Evolutionary conservation across 768 basidiomycete genomes (phyloP), one percentile per base, ranked within the genome.

Genomic region (Termitomyces sp.): DNA sequence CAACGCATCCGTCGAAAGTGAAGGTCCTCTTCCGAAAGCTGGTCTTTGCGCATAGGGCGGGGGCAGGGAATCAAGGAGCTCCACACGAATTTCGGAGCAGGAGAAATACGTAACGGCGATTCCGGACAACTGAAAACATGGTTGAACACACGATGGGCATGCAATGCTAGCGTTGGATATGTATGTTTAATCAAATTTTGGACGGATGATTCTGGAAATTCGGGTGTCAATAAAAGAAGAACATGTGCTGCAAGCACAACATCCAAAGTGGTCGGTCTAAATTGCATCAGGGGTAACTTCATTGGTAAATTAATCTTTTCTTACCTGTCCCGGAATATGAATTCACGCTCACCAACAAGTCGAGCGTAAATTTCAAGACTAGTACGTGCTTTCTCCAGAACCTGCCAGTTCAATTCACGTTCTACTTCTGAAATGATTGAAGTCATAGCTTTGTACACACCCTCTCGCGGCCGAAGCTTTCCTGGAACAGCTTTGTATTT

Each of bases 211-310:
- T 91, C 84, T 1, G 88, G 85, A 56, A 85, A 86, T 37, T 83
- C 80, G 5, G 86, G 81, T 45, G 79, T 70, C 4, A 78, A 59
- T 4, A 92, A 71, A 33, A 91, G 74, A 33, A 90, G 76, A 27
- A 87, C 74, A 60, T 91, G 87, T 6, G 89, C 81, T 18, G 91
- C 87, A 20, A 92, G 71, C 37, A 83, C 67, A 24, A 88, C 68
- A 60, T 93, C 91, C 18, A 91, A 69, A 5, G 80, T 78, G 1
- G 87, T 83, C 13, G 80, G 79, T 46, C 90, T 93, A 53, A 20
- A 36, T 22, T 4, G 16, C 18, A 40, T 64, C 26, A 58, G 46
- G 40, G 44, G 52, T 36, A 51, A 42, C 4, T 34, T 9, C 42
- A 5, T 12, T 43, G 30, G 26, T 30, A 20, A 20, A 39, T 12